Conservation (phyloP, 2,329 filamentous ascomycete genomes). For the Calonectria ilicicola region DNA sequence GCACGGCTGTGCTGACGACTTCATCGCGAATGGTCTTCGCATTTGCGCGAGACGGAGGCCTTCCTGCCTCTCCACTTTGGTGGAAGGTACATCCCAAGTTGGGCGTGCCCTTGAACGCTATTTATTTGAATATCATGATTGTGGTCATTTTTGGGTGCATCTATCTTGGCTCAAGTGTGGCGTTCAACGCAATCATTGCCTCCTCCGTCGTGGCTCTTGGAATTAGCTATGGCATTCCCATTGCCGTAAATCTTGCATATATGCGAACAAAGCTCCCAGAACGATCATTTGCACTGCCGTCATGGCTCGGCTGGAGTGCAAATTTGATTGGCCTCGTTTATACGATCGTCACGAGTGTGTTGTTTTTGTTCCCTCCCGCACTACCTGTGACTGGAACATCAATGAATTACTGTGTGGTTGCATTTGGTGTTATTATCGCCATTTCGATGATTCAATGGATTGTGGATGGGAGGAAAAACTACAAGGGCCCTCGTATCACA, state of each 20-base stretch:
- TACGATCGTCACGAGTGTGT: constrained; percentile 74
- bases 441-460: constrained; percentile 58
- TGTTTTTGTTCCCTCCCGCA: constrained; percentile 78
- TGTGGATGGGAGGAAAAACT: constrained; percentile 60
- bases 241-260: constrained; percentile 75
- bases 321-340: constrained; percentile 67
- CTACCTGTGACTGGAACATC: constrained; percentile 72
- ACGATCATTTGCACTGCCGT: constrained; percentile 48
- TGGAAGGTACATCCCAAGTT: constrained; percentile 71
- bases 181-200: constrained; percentile 79
- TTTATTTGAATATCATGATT: constrained; percentile 69
- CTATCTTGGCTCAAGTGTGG: constrained; percentile 72
- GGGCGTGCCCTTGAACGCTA: constrained; percentile 74
- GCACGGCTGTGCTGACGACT: constrained; percentile 74
- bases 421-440: constrained; percentile 58
- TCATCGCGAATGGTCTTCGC: constrained; percentile 75
- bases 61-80: constrained; percentile 72
- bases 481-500: constrained; percentile 32
- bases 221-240: constrained; percentile 80
- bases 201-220: constrained; percentile 79
- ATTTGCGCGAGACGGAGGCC: constrained; percentile 73
- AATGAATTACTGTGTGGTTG: constrained; percentile 71
- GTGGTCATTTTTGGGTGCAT: constrained; percentile 78
- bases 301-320: constrained; percentile 51
- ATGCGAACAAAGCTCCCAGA: constrained; percentile 74